These are phyloP conservation scores for Phaseolus lunatus DNA, from an alignment of 306 rosid genomes.

Conservation along the genomic window DNA sequence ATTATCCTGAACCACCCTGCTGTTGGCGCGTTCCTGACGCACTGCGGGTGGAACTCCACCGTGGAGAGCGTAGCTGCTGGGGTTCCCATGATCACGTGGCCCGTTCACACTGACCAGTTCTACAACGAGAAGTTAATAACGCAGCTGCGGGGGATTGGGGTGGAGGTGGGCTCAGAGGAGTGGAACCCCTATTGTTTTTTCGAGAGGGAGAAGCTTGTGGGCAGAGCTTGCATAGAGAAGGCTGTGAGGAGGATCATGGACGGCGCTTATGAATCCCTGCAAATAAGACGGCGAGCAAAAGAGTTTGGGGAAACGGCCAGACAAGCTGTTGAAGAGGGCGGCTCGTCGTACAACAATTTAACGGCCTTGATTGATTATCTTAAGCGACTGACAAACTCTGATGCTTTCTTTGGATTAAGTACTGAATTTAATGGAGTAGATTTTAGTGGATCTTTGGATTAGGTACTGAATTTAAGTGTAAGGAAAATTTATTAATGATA, in stretches of 20 bases:
- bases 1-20: conserved; percentile 21
- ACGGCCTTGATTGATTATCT: conserved; percentile 39
- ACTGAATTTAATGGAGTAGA: too few relatives aligned
- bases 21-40: conserved; percentile 35
- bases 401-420: too few relatives aligned
- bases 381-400: not conserved
- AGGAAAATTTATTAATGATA: too few relatives aligned
- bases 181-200: conserved; percentile 6
- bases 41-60: conserved; percentile 49
- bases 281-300: conserved; percentile 25
- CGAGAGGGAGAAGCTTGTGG: conserved; percentile 23
- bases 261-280: conserved; percentile 38
- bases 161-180: conserved; percentile 51
- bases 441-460: too few relatives aligned
- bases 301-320: conserved; percentile 44
- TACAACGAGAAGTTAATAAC: conserved; percentile 49
- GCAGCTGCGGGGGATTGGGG: conserved; percentile 45
- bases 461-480: too few relatives aligned
- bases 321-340: conserved; percentile 38
- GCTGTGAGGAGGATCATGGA: conserved; percentile 49
- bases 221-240: conserved; percentile 39
- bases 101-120: conserved; percentile 42
- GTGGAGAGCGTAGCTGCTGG: conserved; percentile 36
- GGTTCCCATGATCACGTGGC: conserved; percentile 52
- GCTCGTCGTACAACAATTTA: conserved; percentile 35